Conservation (phyloP, 208 protist species). For the Dictyostelium gargantuum region DNA sequence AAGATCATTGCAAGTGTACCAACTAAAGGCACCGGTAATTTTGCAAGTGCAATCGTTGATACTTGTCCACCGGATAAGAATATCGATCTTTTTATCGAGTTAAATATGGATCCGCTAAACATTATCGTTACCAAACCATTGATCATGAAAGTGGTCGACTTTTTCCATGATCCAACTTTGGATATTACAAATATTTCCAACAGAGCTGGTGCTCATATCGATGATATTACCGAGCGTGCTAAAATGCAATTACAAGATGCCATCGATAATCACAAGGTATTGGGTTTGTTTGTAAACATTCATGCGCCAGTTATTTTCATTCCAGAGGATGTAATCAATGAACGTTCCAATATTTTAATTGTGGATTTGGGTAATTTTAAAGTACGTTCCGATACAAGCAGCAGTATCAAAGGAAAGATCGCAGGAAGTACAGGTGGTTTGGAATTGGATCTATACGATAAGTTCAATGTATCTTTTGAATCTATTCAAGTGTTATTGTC, state of each 20-base stretch:
- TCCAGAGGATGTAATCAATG: background rate
- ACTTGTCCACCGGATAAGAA: slow-evolving; percentile 16
- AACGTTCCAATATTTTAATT: background rate
- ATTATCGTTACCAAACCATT: slow-evolving; percentile 35
- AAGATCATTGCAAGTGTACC: background rate
- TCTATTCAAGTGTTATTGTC: slow-evolving; percentile 22
- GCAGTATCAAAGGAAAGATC: slow-evolving; percentile 1
- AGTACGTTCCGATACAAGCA: background rate
- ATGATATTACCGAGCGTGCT: background rate
- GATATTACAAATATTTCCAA: slow-evolving; percentile 63
- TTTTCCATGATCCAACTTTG: slow-evolving; percentile 29
- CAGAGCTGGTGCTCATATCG: slow-evolving; percentile 28
- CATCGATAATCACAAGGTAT: slow-evolving; percentile 32
- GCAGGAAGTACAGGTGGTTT: background rate
- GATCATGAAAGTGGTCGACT: slow-evolving; percentile 18
- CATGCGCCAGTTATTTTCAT: slow-evolving; percentile 45
- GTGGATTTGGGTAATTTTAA: slow-evolving; percentile 59
- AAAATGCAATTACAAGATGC: slow-evolving; percentile 57
- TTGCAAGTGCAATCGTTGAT: background rate
- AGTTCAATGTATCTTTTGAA: slow-evolving; percentile 41
- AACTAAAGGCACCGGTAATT: background rate
- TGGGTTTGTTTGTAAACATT: slow-evolving; percentile 36
- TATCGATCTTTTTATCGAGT: background rate
- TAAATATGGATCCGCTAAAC: slow-evolving; percentile 56
- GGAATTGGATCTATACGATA: slow-evolving; percentile 62